Evolutionary conservation across 164 flowering plant species (phyloP).

Genomic region (Magnolia kwangsiensis): DNA sequence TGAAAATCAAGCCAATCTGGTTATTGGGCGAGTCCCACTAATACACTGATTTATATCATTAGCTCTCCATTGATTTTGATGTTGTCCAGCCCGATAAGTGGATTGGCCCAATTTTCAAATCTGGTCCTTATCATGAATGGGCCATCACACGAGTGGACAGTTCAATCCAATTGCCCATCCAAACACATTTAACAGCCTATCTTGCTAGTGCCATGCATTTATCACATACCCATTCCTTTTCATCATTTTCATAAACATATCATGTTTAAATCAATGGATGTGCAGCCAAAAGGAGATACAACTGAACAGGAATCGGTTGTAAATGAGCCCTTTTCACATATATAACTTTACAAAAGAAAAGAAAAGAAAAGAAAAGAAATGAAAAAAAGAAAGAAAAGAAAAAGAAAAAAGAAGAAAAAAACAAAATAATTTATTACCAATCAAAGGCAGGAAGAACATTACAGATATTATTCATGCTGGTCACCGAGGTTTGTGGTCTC

Average conservation of each 20-base stretch:
- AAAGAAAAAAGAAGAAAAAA: not conserved
- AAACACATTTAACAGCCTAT: too few species aligned
- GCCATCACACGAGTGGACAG: too few species aligned
- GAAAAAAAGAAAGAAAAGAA: not conserved
- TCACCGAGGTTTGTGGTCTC: not conserved
- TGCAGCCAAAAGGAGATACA: slow-evolving; percentile 5
- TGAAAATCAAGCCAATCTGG: too few species aligned
- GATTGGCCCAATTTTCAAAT: too few species aligned
- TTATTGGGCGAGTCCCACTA: too few species aligned
- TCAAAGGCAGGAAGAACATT: slow-evolving; percentile 4
- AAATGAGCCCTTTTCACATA: slow-evolving; percentile 1
- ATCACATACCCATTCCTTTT: not conserved
- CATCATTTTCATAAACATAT: not conserved
- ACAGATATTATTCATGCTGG: slow-evolving; percentile 2
- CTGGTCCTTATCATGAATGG: too few species aligned
- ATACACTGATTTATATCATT: too few species aligned
- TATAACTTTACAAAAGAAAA: not conserved
- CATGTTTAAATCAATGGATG: not conserved
- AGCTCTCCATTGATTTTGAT: too few species aligned
- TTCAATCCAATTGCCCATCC: too few species aligned
- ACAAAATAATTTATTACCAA: not conserved
- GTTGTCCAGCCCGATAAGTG: too few species aligned
- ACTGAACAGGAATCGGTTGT: not conserved
- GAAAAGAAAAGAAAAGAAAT: not conserved
- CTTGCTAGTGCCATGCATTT: too few species aligned